Conservation (phyloP, 164 flowering plant species). For the Aristolochia contorta region DNA sequence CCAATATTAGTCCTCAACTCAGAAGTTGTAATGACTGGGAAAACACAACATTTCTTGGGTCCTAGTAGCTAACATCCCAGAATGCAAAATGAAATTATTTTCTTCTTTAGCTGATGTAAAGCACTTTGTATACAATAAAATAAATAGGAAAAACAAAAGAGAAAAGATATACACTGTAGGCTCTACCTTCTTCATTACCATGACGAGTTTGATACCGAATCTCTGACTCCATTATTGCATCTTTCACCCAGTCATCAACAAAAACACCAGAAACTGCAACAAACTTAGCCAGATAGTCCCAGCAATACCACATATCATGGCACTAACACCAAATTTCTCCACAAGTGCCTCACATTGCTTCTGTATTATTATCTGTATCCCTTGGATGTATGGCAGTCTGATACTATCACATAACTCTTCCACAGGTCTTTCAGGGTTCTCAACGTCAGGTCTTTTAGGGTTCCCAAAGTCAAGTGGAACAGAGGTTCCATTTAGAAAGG, state of each 20-base stretch:
- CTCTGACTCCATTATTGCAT: constrained; percentile 45
- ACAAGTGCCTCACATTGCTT: constrained; percentile 68
- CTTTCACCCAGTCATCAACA: constrained; percentile 54
- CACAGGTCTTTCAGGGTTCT: constrained; percentile 1
- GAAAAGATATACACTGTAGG: neutral
- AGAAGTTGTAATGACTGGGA: too few species aligned
- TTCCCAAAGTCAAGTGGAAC: neutral
- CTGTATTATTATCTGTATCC: constrained; percentile 67
- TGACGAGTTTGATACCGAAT: constrained; percentile 10
- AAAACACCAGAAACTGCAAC: constrained; percentile 44
- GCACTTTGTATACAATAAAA: neutral
- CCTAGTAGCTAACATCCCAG: neutral
- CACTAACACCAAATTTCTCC: constrained; percentile 46
- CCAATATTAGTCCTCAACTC: too few species aligned
- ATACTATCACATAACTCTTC: constrained; percentile 36
- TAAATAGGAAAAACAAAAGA: neutral
- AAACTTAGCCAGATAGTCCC: constrained; percentile 57
- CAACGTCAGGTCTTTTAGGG: neutral
- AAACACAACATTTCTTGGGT: neutral
- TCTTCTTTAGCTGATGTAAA: too few species aligned
- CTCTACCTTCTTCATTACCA: constrained; percentile 15
- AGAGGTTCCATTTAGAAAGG: constrained; percentile 1
- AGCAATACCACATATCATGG: constrained; percentile 48
- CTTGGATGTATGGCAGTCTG: constrained; percentile 57
- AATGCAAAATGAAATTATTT: neutral